phyloP scores from a whole-genome alignment of 768 basidiomycete genomes.

The Psilocybe cubensis region DNA sequence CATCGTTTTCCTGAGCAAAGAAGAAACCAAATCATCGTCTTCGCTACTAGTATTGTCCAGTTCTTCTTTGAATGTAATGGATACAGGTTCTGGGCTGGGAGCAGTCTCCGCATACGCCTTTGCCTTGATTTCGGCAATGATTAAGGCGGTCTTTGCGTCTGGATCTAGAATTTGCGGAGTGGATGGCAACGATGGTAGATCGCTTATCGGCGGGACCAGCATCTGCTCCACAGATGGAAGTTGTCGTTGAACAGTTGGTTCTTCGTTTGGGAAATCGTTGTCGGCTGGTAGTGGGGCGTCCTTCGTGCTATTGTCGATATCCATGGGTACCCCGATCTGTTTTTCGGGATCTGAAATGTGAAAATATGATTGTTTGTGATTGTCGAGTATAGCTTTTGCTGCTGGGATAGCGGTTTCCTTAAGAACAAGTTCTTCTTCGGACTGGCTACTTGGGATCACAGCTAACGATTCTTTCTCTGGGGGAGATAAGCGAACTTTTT shows the following conservation, averaged over 20 bases:
- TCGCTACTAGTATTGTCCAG: slow-evolving; percentile 59
- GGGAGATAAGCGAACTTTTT: slow-evolving; percentile 42
- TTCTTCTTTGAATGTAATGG: slow-evolving; percentile 42
- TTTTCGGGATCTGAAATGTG: not conserved
- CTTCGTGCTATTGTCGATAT: not conserved
- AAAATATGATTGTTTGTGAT: not conserved
- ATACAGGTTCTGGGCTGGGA: slow-evolving; percentile 48
- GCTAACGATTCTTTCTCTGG: slow-evolving; percentile 30
- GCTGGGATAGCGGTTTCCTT: not conserved
- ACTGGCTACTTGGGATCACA: slow-evolving; percentile 66
- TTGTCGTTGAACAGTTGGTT: not conserved
- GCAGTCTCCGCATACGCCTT: slow-evolving; percentile 50
- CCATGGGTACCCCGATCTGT: not conserved
- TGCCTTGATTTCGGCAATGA: slow-evolving; percentile 71
- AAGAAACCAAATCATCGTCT: slow-evolving; percentile 37
- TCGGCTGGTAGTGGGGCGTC: not conserved
- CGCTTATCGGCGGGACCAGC: slow-evolving; percentile 27
- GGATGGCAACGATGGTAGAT: slow-evolving; percentile 25
- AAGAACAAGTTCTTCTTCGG: slow-evolving; percentile 41
- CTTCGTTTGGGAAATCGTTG: no score
- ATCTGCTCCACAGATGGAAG: slow-evolving; percentile 8
- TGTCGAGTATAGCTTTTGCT: not conserved
- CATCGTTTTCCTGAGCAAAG: slow-evolving; percentile 13
- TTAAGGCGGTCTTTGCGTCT: slow-evolving; percentile 51
- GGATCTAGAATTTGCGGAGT: slow-evolving; percentile 39